phyloP scores from a whole-genome alignment of 1,139 yeast species.

The Blastobotrys elegans region DNA sequence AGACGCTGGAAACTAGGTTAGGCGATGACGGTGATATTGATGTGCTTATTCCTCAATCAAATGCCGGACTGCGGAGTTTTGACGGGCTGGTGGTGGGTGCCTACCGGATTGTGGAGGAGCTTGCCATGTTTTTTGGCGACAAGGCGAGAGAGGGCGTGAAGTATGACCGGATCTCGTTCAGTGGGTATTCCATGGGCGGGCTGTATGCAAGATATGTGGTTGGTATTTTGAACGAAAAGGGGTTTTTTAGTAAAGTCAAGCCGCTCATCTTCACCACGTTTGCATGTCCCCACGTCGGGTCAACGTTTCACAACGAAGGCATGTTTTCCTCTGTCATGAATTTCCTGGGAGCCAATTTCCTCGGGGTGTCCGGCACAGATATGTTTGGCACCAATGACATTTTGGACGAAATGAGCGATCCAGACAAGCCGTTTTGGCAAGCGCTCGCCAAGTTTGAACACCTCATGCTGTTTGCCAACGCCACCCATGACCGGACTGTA shows the following conservation, averaged over 20 bases:
- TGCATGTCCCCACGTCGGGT: slow-evolving; percentile 81
- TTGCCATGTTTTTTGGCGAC: slow-evolving; percentile 17
- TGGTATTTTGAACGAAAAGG: slow-evolving; percentile 57
- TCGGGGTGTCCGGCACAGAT: slow-evolving; percentile 74
- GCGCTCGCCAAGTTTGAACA: slow-evolving; percentile 57
- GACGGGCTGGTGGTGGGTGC: slow-evolving; percentile 80
- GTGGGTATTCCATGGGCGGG: slow-evolving; percentile 85
- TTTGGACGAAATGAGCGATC: slow-evolving; percentile 53
- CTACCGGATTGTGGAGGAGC: slow-evolving; percentile 58
- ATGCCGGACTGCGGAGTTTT: slow-evolving; percentile 71
- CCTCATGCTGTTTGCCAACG: slow-evolving; percentile 63
- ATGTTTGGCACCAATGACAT: slow-evolving; percentile 47
- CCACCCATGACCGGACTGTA: slow-evolving; percentile 66
- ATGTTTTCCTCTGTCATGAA: slow-evolving; percentile 48
- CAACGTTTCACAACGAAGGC: slow-evolving; percentile 41
- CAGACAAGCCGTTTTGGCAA: slow-evolving; percentile 44
- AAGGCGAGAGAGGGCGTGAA: slow-evolving; percentile 16
- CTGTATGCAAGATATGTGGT: slow-evolving; percentile 70
- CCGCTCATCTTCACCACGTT: slow-evolving; percentile 55
- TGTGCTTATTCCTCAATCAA: slow-evolving; percentile 62
- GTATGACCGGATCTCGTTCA: slow-evolving; percentile 48
- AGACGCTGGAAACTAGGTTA: slow-evolving; percentile 42
- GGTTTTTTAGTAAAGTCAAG: slow-evolving; percentile 43
- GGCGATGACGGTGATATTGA: slow-evolving; percentile 43
- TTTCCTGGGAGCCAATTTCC: slow-evolving; percentile 52